Evolutionary conservation across 2,329 filamentous ascomycete genomes (phyloP).

Genomic region (Keithomyces neogunnii): DNA sequence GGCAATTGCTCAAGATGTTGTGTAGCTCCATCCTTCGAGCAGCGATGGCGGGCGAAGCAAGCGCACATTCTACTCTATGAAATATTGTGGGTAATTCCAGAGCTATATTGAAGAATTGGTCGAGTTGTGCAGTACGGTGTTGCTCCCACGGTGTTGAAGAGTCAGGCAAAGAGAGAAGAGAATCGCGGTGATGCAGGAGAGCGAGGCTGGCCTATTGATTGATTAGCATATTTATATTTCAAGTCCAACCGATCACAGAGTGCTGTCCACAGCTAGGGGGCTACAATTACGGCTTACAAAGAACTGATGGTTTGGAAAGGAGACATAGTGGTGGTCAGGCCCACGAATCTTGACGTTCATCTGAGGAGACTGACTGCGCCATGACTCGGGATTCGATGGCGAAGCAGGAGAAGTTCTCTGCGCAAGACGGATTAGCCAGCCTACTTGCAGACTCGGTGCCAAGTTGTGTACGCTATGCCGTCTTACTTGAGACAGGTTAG

Average conservation of each 20-base stretch:
- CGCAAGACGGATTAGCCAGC: neutral
- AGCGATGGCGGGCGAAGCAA: slow-evolving; percentile 28
- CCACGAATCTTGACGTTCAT: slow-evolving; percentile 33
- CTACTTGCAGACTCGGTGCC: neutral
- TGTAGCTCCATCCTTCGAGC: slow-evolving; percentile 36
- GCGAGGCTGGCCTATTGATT: slow-evolving; percentile 34
- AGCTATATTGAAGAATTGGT: slow-evolving; percentile 43
- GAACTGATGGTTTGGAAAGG: slow-evolving; percentile 49
- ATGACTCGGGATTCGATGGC: slow-evolving; percentile 27
- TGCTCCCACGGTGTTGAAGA: slow-evolving; percentile 42
- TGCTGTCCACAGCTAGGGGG: slow-evolving; percentile 38
- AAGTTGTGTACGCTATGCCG: neutral
- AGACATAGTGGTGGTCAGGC: slow-evolving; percentile 33
- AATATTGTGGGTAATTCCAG: slow-evolving; percentile 39
- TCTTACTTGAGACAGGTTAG: slow-evolving; percentile 45
- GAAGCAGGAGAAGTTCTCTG: slow-evolving; percentile 37
- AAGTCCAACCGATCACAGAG: neutral
- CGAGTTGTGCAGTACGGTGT: slow-evolving; percentile 42
- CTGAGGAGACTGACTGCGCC: slow-evolving; percentile 27
- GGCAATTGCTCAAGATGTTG: slow-evolving; percentile 38
- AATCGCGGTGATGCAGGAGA: slow-evolving; percentile 39
- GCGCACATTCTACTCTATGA: slow-evolving; percentile 33
- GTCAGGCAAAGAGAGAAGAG: slow-evolving; percentile 41
- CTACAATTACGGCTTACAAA: slow-evolving; percentile 44
- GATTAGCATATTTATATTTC: neutral